phyloP scores from a whole-genome alignment of 1,139 yeast genomes.

The Geotrichum reessii region DNA sequence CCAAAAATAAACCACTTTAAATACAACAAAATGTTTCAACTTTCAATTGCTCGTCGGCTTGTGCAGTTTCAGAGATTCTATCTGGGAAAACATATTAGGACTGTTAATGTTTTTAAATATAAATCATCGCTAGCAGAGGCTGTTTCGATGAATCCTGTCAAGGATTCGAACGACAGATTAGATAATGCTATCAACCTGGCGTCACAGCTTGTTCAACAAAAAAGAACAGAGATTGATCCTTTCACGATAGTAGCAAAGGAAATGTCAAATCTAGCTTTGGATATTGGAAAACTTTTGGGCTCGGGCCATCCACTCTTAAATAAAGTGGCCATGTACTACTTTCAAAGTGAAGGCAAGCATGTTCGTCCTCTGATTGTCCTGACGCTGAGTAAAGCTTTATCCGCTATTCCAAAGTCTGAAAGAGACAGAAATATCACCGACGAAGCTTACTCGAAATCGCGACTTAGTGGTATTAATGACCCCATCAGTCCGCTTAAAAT shows the following conservation, averaged over 20 bases:
- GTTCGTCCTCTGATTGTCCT: constrained; percentile 88
- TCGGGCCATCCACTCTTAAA: constrained; percentile 91
- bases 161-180: background rate
- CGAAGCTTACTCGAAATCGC: constrained; percentile 30
- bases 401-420: constrained; percentile 65
- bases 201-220: constrained; percentile 3
- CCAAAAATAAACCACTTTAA: background rate
- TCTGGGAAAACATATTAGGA: background rate
- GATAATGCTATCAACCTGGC: constrained; percentile 5
- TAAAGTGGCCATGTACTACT: constrained; percentile 85
- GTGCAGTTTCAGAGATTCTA: background rate
- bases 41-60: background rate
- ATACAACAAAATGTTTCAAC: background rate
- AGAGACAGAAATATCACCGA: constrained; percentile 49
- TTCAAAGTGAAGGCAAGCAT: constrained; percentile 94
- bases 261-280: constrained; percentile 83
- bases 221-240: constrained; percentile 54
- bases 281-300: constrained; percentile 80
- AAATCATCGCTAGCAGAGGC: constrained; percentile 8
- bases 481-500: constrained; percentile 72
- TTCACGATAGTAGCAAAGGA: constrained; percentile 89
- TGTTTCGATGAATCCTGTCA: background rate
- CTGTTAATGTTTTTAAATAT: background rate
- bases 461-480: constrained; percentile 31
- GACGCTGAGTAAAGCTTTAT: constrained; percentile 72